Evolutionary conservation across 2,329 filamentous ascomycete genomes (phyloP), one percentile per base, ranked within the genome.

Genomic region (Dactylonectria estremocensis): DNA sequence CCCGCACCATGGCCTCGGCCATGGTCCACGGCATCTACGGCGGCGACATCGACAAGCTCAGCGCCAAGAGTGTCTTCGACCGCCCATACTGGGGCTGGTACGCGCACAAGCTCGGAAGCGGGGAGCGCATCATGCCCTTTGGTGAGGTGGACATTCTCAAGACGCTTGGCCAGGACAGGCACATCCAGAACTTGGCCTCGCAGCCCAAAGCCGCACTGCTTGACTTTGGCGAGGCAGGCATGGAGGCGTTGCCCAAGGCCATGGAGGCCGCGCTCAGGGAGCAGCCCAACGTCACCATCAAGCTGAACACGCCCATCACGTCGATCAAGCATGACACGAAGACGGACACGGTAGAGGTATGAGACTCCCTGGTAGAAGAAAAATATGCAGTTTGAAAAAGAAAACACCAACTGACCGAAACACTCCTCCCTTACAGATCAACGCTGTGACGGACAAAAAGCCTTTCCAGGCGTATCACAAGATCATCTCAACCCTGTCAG

Each of bases 1-100:
- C 90, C 14, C 86, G 96, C 72, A 95, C 97, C 74, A 61, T 97
- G 18, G 81, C 90, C 7, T 97, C 94, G 5, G 94, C 91, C 58
- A 82, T 90, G 77, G 76, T 94, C 60, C 96, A 98, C 80, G 96
- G 96, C 48, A 94, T 98, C 66, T 97, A 97, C 80, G 96, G 95
- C 22, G 96, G 96, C 5, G 93, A 98, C 80, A 89, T 97, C 54
- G 90, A 93, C 78, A 87, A 92, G 77, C 84, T 98, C 57, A 97
- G 95, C 80, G 90, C 89, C 54, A 90, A 89, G 73, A 90, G 89
- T 57, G 83, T 91, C 10, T 72, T 80, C 18, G 79, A 80, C 28
- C 73, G 74, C 46, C 55, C 77, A 46, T 81, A 77, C 67, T 78
- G 75, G 73, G 69, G 64, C 14, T 76, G 77, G 62, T 78, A 81